A percentile compares a stretch with the other conserved stretches of the same genome.
These are phyloP conservation scores for Mycothermus thermophilus DNA, from an alignment of 495 filamentous ascomycete genomes.

Conservation along the genomic window DNA sequence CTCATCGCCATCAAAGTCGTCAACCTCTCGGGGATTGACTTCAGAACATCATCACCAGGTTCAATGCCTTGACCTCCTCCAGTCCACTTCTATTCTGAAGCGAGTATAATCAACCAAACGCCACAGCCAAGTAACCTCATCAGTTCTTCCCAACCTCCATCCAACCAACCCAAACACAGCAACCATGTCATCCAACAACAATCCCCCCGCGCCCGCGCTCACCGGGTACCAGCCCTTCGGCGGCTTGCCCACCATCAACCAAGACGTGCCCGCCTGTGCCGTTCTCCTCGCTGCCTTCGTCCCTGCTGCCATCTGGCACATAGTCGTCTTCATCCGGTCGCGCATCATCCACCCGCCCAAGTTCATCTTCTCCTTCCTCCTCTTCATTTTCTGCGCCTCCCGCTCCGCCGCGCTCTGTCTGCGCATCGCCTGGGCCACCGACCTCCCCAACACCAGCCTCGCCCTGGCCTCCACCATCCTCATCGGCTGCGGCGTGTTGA, in stretches of 20 bases:
- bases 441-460: conserved; percentile 33
- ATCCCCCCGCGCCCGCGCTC: conserved; percentile 5
- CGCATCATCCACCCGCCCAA: conserved; percentile 43
- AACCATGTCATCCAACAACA: conserved; percentile 1
- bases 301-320: conserved; percentile 39
- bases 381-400: conserved; percentile 66
- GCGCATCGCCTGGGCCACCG: conserved; percentile 45
- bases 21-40: too few relatives aligned
- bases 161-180: background rate
- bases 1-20: too few relatives aligned
- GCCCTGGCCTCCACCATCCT: conserved; percentile 63
- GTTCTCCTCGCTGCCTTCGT: conserved; percentile 59
- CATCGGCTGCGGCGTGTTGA: conserved; percentile 56
- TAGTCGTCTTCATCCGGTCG: conserved; percentile 48
- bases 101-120: too few relatives aligned
- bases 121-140: too few relatives aligned
- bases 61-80: too few relatives aligned
- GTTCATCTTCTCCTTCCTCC: conserved; percentile 52
- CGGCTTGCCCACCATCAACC: conserved; percentile 35
- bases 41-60: too few relatives aligned
- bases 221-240: conserved; percentile 19
- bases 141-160: background rate
- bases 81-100: too few relatives aligned
- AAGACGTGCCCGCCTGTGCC: conserved; percentile 50
- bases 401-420: conserved; percentile 50